These are phyloP conservation scores for Carex arenaria DNA, from an alignment of 202 grass and related monocot genomes.

Conservation along the genomic window DNA sequence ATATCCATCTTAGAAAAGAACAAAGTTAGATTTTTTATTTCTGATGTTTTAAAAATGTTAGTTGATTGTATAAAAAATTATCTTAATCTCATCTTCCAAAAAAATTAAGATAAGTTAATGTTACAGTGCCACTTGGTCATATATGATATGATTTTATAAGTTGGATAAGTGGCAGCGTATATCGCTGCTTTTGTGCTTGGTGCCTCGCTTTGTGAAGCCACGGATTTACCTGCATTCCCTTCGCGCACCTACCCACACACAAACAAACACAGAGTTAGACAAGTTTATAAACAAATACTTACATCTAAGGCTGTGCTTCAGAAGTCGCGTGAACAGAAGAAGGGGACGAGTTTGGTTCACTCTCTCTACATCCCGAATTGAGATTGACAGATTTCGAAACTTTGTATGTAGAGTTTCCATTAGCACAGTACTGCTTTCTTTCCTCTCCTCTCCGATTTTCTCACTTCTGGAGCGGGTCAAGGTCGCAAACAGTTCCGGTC, in stretches of 20 bases:
- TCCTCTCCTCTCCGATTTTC: too few species aligned
- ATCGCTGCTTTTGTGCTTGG: background rate
- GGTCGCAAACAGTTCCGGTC: too few species aligned
- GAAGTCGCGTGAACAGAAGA: too few species aligned
- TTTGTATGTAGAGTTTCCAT: too few species aligned
- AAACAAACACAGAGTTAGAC: background rate
- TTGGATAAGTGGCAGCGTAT: background rate
- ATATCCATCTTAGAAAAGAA: background rate
- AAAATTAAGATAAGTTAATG: background rate
- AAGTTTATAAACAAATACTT: background rate
- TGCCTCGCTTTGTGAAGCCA: conserved; percentile 19
- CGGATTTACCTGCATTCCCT: background rate
- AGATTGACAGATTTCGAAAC: too few species aligned
- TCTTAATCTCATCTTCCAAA: background rate
- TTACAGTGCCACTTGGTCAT: background rate
- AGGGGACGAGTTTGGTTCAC: too few species aligned
- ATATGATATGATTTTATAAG: background rate
- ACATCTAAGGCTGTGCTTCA: background rate
- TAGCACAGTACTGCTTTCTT: too few species aligned
- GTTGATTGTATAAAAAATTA: background rate
- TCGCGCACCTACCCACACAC: background rate
- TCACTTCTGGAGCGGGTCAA: too few species aligned
- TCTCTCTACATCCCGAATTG: too few species aligned
- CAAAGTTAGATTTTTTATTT: background rate
- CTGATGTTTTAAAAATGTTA: background rate